Evolutionary conservation across 2,329 filamentous ascomycete species (phyloP).

Genomic region (Lizonia empirigonia): DNA sequence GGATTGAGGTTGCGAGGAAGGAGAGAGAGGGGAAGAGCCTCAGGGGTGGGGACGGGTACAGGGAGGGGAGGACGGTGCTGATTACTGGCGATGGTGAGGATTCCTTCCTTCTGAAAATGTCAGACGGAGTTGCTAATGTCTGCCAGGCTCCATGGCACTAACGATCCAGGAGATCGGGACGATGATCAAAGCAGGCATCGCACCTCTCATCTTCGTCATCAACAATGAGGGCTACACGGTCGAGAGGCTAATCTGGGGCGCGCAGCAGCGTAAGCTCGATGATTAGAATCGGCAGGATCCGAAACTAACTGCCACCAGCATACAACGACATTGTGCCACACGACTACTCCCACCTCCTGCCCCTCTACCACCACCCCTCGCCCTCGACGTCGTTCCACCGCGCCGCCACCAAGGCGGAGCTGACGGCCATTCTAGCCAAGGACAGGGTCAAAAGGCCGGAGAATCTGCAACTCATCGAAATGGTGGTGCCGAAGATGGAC

Average conservation of each 20-base stretch:
- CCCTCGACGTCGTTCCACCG: slow-evolving; percentile 44
- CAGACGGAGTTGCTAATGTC: no score
- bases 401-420: slow-evolving; percentile 46
- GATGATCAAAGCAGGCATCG: slow-evolving; percentile 57
- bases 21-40: slow-evolving; percentile 46
- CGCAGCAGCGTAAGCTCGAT: slow-evolving; percentile 38
- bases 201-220: slow-evolving; percentile 50
- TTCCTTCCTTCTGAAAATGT: no score
- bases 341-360: slow-evolving; percentile 49
- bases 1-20: slow-evolving; percentile 55
- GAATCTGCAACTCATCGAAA: slow-evolving; percentile 49
- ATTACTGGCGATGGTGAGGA: slow-evolving; percentile 66
- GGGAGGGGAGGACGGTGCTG: slow-evolving; percentile 55
- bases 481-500: slow-evolving; percentile 49
- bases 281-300: not conserved
- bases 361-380: slow-evolving; percentile 46
- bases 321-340: slow-evolving; percentile 51
- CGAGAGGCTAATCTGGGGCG: slow-evolving; percentile 55
- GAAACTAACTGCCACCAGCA: slow-evolving; percentile 16
- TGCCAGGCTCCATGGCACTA: slow-evolving; percentile 64
- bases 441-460: slow-evolving; percentile 39
- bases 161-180: slow-evolving; percentile 70
- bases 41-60: not conserved
- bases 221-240: slow-evolving; percentile 57
- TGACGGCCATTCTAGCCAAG: slow-evolving; percentile 43